Conservation (phyloP, 2,329 filamentous ascomycete genomes). For the Emmonsiellopsis sp. region DNA sequence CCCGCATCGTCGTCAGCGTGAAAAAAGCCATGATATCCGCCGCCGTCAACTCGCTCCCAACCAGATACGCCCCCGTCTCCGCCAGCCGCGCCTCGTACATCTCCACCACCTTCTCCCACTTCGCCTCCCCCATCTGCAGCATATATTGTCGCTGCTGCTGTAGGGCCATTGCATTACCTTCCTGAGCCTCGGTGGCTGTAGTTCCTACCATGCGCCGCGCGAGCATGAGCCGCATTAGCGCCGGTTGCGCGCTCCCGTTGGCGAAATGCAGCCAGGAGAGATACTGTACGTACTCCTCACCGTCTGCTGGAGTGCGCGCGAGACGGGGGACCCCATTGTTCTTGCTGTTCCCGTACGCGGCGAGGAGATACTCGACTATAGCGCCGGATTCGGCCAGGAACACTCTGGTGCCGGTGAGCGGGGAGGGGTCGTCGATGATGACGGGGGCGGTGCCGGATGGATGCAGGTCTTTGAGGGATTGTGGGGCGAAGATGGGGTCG, state of each 20-base stretch:
- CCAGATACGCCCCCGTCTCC: slow-evolving; percentile 46
- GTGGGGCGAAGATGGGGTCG: slow-evolving; percentile 33
- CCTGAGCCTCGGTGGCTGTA: background rate
- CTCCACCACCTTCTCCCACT: slow-evolving; percentile 23
- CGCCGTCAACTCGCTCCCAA: slow-evolving; percentile 52
- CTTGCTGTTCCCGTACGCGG: too few relatives aligned
- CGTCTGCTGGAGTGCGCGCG: slow-evolving; percentile 48
- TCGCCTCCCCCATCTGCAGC: too few relatives aligned
- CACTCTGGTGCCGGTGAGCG: background rate
- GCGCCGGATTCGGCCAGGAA: too few relatives aligned
- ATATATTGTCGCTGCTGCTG: background rate
- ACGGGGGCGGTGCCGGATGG: slow-evolving; percentile 51
- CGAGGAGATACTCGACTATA: too few relatives aligned
- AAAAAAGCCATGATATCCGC: slow-evolving; percentile 59
- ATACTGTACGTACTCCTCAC: slow-evolving; percentile 53
- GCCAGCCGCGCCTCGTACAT: slow-evolving; percentile 38
- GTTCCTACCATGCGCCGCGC: background rate
- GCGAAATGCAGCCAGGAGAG: slow-evolving; percentile 59
- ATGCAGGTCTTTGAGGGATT: slow-evolving; percentile 36
- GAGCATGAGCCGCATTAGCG: slow-evolving; percentile 26
- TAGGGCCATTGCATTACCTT: too few relatives aligned
- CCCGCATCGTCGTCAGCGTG: slow-evolving; percentile 52
- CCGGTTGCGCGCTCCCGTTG: slow-evolving; percentile 38
- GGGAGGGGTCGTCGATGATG: slow-evolving; percentile 42
- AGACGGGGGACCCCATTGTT: background rate